Base-by-base conservation (phyloP, 139 green algal genomes). In the Desmodesmus armatus region DNA sequence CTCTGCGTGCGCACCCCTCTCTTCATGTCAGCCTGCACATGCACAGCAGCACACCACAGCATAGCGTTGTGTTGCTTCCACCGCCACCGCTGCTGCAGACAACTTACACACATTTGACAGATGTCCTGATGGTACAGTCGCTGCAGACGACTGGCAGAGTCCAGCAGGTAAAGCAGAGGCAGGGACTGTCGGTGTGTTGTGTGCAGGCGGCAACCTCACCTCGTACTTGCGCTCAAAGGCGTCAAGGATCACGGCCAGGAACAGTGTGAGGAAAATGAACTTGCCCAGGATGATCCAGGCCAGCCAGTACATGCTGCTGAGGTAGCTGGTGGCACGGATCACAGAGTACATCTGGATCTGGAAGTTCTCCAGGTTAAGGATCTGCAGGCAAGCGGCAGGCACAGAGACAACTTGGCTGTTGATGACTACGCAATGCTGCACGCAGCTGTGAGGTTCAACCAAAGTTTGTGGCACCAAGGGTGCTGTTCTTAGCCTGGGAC, bases 211-310 rank as follows among this genome's bases (percentile, higher is more conserved):
- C n/a, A 13, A 80, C 63, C 49, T 43, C 27, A 82, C 81, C 51
- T 94, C 89, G 80, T 95, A 95, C 70, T 93, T 94, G 84, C 71
- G 79, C 78, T 96, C 93, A 84, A 96, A 96, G 0, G 93, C 93
- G 81, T 96, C 94, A 47, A 96, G 83, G 25, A 88, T 96, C 27
- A 96, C 93, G 5, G 94, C 94, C 67, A 96, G 84, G 82, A 96
- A 96, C 7, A 95, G 86, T 5, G 85, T 87, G 0, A 96, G 89
- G 40, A 96, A 87, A 29, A 93, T 92, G 86, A 92, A 96, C 60
- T 94, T 94, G 83, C 94, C 93, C 44, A 97, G 84, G 23, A 96
- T 77, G 11, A 97, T 89, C 94, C 94, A 97, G 6, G 87, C 41
- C 5, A 97, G 53, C 65, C 94, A 96, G 84, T 91, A 96, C 2